Conservation (phyloP, 2,329 filamentous ascomycete species). For the Fusarium albidum region DNA sequence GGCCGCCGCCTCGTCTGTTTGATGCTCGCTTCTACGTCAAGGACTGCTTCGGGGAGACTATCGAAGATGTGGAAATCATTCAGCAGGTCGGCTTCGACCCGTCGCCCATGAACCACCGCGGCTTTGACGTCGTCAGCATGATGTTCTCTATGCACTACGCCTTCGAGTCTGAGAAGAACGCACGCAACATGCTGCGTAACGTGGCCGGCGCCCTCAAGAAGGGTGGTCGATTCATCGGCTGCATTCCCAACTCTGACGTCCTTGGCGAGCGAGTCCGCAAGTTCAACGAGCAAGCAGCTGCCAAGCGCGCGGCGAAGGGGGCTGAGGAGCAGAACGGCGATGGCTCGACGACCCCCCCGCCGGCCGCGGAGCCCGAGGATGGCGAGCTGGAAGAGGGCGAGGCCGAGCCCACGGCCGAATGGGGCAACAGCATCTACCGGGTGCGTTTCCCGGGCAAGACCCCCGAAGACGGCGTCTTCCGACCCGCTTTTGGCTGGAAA, state of each 20-base stretch:
- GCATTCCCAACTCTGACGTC: constrained; percentile 96
- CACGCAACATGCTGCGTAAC: constrained; percentile 90
- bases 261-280: constrained; percentile 80
- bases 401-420: constrained; percentile 73
- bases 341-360: constrained; percentile 36
- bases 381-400: constrained; percentile 68
- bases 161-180: constrained; percentile 91
- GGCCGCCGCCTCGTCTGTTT: constrained; percentile 69
- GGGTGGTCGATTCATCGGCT: constrained; percentile 91
- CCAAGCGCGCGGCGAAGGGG: constrained; percentile 45
- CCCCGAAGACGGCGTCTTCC: constrained; percentile 87
- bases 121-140: constrained; percentile 96
- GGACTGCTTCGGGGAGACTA: constrained; percentile 88
- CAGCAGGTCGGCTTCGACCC: constrained; percentile 87
- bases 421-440: constrained; percentile 93
- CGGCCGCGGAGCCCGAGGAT: constrained; percentile 46
- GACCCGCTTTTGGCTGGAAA: constrained; percentile 96
- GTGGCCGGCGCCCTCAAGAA: constrained; percentile 91
- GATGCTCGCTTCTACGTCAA: constrained; percentile 89
- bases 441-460: constrained; percentile 87
- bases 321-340: constrained; percentile 28
- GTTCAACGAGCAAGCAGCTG: constrained; percentile 67
- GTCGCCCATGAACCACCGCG: constrained; percentile 75
- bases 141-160: constrained; percentile 99
- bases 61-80: constrained; percentile 84